Percentiles rank a stretch among this genome's conserved stretches.
phyloP scores from a whole-genome alignment of 352 stramenopile genomes.

The Lagenidium giganteum region DNA sequence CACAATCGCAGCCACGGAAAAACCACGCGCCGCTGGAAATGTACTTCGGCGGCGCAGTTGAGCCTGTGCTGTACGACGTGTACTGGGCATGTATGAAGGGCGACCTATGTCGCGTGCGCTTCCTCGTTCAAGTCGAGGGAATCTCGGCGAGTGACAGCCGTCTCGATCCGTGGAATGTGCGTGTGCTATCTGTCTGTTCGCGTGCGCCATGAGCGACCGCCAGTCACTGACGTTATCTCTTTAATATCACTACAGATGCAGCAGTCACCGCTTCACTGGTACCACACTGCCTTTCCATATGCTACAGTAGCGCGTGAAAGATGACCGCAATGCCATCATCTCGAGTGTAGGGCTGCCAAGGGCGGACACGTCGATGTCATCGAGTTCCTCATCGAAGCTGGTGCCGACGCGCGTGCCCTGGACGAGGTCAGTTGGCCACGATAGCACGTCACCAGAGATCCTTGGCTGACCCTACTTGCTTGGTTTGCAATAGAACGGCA shows the following conservation, averaged over 20 bases:
- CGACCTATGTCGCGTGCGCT: conserved; percentile 41
- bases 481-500: conserved; percentile 34
- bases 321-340: no score
- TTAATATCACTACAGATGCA: conserved; percentile 35
- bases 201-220: no score
- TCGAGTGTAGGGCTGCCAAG: conserved; percentile 59
- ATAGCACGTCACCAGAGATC: background rate
- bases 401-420: conserved; percentile 40
- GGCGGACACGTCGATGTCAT: conserved; percentile 39
- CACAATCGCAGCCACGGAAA: conserved; percentile 31
- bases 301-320: no score
- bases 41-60: conserved; percentile 53
- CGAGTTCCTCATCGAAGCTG: conserved; percentile 42
- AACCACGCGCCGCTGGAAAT: conserved; percentile 53
- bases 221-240: no score
- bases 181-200: no score
- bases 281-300: no score
- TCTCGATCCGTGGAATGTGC: conserved; percentile 66
- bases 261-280: conserved; percentile 72
- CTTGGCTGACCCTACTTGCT: background rate
- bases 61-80: conserved; percentile 53
- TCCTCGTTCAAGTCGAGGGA: conserved; percentile 56
- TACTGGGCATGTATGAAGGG: conserved; percentile 69
- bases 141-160: conserved; percentile 35
- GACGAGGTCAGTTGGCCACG: conserved; percentile 31